phyloP scores from a whole-genome alignment of 331 rosid genomes.

The Cydonia oblonga region DNA sequence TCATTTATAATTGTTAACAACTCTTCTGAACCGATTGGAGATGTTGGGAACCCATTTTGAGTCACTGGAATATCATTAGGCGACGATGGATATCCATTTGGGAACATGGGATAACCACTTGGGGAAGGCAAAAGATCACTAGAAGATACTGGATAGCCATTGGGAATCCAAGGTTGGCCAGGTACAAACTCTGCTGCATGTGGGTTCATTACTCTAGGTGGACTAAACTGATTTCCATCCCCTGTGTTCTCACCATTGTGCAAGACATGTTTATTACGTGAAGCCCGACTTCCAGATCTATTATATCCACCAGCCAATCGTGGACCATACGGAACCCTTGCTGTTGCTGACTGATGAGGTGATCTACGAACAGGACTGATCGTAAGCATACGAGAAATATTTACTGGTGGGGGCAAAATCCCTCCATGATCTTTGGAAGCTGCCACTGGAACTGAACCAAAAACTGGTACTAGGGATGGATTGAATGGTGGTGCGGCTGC shows the following conservation, averaged over 20 bases:
- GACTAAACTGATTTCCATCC: conserved; percentile 63
- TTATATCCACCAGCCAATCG: conserved; percentile 83
- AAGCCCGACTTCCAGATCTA: conserved; percentile 68
- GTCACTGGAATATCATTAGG: conserved; percentile 29
- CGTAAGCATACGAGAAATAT: conserved; percentile 72
- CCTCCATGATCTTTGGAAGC: conserved; percentile 80
- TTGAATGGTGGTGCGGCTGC: conserved; percentile 95
- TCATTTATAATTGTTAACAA: conserved; percentile 25
- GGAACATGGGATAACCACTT: conserved; percentile 32
- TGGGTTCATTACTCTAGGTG: conserved; percentile 83
- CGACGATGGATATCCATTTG: conserved; percentile 38
- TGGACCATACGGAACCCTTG: conserved; percentile 96
- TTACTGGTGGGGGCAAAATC: conserved; percentile 88
- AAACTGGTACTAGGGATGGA: conserved; percentile 71
- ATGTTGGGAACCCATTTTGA: conserved; percentile 28
- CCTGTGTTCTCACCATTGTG: conserved; percentile 41
- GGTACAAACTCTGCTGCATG: conserved; percentile 96
- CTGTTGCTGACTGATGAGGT: conserved; percentile 91
- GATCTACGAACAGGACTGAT: conserved; percentile 69
- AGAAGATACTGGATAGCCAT: conserved; percentile 67
- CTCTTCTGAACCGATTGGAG: conserved; percentile 47
- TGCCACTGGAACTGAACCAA: conserved; percentile 73
- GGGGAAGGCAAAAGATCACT: conserved; percentile 49
- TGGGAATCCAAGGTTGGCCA: conserved; percentile 67
- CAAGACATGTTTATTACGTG: conserved; percentile 49